phyloP scores from a whole-genome alignment of 768 basidiomycete genomes.

The Termitomyces sp. region DNA sequence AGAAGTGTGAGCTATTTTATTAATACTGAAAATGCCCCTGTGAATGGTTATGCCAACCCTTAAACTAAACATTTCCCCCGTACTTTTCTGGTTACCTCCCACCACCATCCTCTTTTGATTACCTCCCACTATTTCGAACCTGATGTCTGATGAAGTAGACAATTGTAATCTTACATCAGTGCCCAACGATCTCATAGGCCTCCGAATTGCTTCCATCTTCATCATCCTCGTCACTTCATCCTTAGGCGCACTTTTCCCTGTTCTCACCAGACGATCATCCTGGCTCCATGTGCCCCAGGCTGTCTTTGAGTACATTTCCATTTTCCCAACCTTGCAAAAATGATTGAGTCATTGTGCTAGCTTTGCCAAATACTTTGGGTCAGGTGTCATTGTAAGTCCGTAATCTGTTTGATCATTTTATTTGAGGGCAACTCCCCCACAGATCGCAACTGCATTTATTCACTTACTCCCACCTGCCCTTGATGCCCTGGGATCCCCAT shows the following conservation, averaged over 20 bases:
- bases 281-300: background rate
- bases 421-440: background rate
- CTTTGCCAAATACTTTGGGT: background rate
- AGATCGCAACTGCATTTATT: background rate
- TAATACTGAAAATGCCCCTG: no score
- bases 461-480: background rate
- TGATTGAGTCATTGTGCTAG: background rate
- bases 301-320: background rate
- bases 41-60: no score
- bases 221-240: background rate
- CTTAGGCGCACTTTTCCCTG: background rate
- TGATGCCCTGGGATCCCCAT: background rate
- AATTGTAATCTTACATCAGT: background rate
- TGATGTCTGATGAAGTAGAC: background rate
- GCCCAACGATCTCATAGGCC: background rate
- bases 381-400: background rate
- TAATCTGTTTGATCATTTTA: background rate
- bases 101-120: no score
- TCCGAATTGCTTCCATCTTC: background rate
- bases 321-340: background rate
- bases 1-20: no score
- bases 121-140: no score
- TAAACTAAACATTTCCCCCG: background rate
- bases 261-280: background rate
- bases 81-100: no score